phyloP scores from a whole-genome alignment of 1,284 basidiomycete species.

The Austroboletus novae-zelandiae region DNA sequence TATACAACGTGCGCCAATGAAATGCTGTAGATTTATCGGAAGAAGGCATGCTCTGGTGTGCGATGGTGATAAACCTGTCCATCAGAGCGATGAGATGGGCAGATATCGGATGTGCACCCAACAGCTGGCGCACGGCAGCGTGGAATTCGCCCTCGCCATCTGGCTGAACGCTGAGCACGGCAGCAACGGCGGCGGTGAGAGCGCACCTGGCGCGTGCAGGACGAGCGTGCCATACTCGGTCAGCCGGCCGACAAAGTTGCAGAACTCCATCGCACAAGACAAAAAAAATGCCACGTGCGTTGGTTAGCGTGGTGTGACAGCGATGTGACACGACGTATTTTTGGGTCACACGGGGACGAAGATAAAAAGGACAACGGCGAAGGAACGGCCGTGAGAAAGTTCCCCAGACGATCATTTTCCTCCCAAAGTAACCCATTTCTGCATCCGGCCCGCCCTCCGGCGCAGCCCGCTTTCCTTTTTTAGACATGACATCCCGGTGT shows the following conservation, averaged over 20 bases:
- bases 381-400: constrained; percentile 36
- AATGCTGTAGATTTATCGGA: constrained; percentile 20
- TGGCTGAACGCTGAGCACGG: neutral
- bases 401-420: constrained; percentile 42
- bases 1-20: constrained; percentile 61
- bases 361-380: constrained; percentile 39
- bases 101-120: neutral
- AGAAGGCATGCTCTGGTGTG: constrained; percentile 37
- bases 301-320: constrained; percentile 21
- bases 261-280: neutral
- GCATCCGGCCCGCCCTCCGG: constrained; percentile 40
- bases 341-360: constrained; percentile 32
- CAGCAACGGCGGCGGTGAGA: neutral
- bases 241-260: neutral
- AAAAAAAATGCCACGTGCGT: constrained; percentile 8
- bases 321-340: constrained; percentile 24
- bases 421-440: constrained; percentile 35
- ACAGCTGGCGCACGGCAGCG: constrained; percentile 10
- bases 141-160: constrained; percentile 10
- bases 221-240: constrained; percentile 16
- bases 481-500: constrained; percentile 68
- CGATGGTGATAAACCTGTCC: constrained; percentile 32
- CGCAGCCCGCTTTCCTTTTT: constrained; percentile 36
- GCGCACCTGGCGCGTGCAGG: constrained; percentile 3
- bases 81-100: constrained; percentile 8